These are phyloP conservation scores for Pseudocercospora macadamiae DNA, from an alignment of 2,329 filamentous ascomycete genomes.

Conservation along the genomic window DNA sequence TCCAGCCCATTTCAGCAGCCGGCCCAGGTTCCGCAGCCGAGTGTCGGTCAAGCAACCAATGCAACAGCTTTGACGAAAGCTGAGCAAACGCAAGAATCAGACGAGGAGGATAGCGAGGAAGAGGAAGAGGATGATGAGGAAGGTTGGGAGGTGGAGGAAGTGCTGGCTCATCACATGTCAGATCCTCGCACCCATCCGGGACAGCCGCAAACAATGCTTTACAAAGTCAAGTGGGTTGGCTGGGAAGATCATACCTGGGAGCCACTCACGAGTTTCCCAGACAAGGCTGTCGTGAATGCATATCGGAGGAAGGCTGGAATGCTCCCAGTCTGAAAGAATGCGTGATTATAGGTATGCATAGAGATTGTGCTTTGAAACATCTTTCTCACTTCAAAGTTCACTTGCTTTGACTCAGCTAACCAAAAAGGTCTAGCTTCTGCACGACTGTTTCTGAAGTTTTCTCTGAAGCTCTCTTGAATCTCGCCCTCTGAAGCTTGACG, in stretches of 20 bases:
- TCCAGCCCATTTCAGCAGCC: no score
- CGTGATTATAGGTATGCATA: neutral
- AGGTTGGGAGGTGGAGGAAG: constrained; percentile 32
- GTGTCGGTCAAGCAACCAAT: neutral
- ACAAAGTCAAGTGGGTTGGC: constrained; percentile 37
- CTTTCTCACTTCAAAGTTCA: neutral
- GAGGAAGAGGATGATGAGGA: constrained; percentile 15
- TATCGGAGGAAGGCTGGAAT: constrained; percentile 26
- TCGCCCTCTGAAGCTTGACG: no score
- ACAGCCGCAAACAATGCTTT: constrained; percentile 34
- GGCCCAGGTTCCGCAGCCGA: no score
- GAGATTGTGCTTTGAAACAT: neutral
- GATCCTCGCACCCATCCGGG: constrained; percentile 35
- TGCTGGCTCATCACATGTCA: constrained; percentile 32
- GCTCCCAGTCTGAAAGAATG: neutral
- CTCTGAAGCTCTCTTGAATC: no score
- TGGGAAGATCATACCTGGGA: constrained; percentile 35
- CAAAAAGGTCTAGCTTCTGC: neutral
- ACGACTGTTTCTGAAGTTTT: no score
- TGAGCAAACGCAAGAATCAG: neutral
- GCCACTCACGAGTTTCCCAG: constrained; percentile 27
- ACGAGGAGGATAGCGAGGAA: neutral
- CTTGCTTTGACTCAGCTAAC: neutral
- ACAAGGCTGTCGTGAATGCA: constrained; percentile 25
- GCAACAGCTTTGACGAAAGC: neutral